Evolutionary conservation across 495 filamentous ascomycete species (phyloP), one percentile per base, ranked within the genome.

Genomic region (Penicillium robsamsonii): DNA sequence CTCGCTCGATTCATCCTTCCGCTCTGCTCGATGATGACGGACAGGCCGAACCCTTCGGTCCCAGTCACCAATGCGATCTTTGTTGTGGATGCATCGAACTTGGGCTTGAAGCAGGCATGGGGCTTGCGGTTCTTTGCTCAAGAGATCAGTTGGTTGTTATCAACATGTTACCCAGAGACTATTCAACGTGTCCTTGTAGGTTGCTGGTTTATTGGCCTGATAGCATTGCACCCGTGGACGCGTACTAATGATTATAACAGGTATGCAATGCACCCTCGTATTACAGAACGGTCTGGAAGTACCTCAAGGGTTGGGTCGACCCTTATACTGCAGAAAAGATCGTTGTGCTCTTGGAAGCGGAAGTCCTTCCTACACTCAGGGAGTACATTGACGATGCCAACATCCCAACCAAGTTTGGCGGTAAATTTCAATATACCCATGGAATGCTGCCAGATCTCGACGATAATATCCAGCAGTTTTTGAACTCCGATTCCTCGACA

Each of bases 161-260:
- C 67, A 27, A 71, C 68, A 6, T 71, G 69, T 43, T 73, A 68
- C 52, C 68, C 70, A 0, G 67, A 73, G 24, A 70, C 61, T 1
- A 66, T 73, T 24, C 38, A 64, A 31, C 42, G 48, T 18, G 53
- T 70, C 33, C 69, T 61, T 60, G 70, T 73, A 42, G 20, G 68
- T 61, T 42, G 9, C 17, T 18, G 9, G 3, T 12, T 22, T 13
- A 12, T 18, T 42, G 18, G 33, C 33, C 33, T 37, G 4, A 15
- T 15, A 12, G 13, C 0, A 15, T n/a, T 37, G 15, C 33, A n/a
- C 15, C 13, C 13, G 9, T 42, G 17, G n/a, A 42, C 9, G n/a
- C 17, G 9, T 42, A 5, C 40, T 42, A 12, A 42, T 2, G 8
- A 42, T 20, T 2, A 22, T 22, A 11, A 44, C 18, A 72, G 70